These are phyloP conservation scores for Tricholoma flavovirens DNA, from an alignment of 768 basidiomycete genomes.

Conservation along the genomic window DNA sequence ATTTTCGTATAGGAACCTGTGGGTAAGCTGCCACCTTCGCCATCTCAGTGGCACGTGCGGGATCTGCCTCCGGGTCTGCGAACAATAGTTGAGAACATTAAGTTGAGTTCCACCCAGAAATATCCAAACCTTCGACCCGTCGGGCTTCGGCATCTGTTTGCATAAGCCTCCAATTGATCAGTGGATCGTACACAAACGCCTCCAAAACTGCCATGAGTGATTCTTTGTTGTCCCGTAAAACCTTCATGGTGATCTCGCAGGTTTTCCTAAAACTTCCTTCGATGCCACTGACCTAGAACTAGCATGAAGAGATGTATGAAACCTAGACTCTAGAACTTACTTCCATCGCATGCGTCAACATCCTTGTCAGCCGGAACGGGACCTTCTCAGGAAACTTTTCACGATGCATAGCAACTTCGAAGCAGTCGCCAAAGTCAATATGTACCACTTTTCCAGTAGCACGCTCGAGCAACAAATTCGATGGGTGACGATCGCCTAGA, in stretches of 20 bases:
- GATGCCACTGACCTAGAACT: constrained; percentile 84
- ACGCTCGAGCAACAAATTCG: constrained; percentile 88
- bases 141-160: constrained; percentile 74
- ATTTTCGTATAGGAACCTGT: constrained; percentile 73
- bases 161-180: constrained; percentile 96
- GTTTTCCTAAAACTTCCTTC: constrained; percentile 95
- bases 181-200: constrained; percentile 96
- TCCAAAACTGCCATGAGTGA: constrained; percentile 98
- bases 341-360: constrained; percentile 99
- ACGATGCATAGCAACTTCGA: constrained; percentile 95
- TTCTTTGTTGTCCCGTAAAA: constrained; percentile 94
- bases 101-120: constrained; percentile 4
- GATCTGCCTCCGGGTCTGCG: constrained; percentile 39
- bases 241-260: constrained; percentile 95
- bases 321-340: constrained; percentile 35
- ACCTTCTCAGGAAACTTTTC: constrained; percentile 99
- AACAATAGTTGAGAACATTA: constrained; percentile 3
- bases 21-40: constrained; percentile 66
- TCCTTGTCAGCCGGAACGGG: constrained; percentile 95
- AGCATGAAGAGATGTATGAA: constrained; percentile 6
- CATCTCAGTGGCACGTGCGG: constrained; percentile 56
- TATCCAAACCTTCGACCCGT: constrained; percentile 54
- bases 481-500: constrained; percentile 96
- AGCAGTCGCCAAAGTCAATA: constrained; percentile 97
- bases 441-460: constrained; percentile 93